Base-by-base conservation (phyloP, 805 yeast species). In the Monosporozyma siamensis region DNA sequence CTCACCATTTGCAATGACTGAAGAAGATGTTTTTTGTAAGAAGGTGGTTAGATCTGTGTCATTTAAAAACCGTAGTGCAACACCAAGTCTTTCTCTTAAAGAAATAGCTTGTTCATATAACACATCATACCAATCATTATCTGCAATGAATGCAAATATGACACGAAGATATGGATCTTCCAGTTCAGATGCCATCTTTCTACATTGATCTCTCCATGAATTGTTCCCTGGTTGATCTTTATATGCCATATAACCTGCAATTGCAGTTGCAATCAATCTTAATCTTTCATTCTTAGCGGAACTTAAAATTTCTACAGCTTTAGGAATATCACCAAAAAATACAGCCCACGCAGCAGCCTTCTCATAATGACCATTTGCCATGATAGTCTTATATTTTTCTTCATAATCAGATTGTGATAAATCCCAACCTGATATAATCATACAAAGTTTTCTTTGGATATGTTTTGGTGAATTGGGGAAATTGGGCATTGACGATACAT, bases 281-380 rank as follows among this genome's bases (percentile, higher is more conserved):
- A 85, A 68, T 42, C 80, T 67, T 56, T 82, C 88, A 44, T 75
- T 79, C 39, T 78, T 78, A 2, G 95, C 77, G n/a, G 75, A 69
- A 0, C 84, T 77, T 42, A 90, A 66, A n/a, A 87, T 81, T 34
- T 77, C 78, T 4, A 89, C 83, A 0, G 97, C 95, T 39, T 78
- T 72, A 2, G 75, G 72, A 2, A 90, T 83, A 59, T 88, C 85
- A 6, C 95, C 96, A 57, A 86, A 90, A 61, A 90, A 90, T 0
- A 88, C 89, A 0, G 97, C 97, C 95, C 95, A 86, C 0, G 95
- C 97, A 1, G 97, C 98, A 1, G 98, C 97, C 56, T 90, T 80
- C 47, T 88, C 95, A 48, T 74, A 74, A 45, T 75, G 73, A 0
- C 83, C 88, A 12, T 66, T 60, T 0, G 65, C 61, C 18, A 80